Conservation (phyloP, 2,329 filamentous ascomycete species). For the Fusarium devonianum region DNA sequence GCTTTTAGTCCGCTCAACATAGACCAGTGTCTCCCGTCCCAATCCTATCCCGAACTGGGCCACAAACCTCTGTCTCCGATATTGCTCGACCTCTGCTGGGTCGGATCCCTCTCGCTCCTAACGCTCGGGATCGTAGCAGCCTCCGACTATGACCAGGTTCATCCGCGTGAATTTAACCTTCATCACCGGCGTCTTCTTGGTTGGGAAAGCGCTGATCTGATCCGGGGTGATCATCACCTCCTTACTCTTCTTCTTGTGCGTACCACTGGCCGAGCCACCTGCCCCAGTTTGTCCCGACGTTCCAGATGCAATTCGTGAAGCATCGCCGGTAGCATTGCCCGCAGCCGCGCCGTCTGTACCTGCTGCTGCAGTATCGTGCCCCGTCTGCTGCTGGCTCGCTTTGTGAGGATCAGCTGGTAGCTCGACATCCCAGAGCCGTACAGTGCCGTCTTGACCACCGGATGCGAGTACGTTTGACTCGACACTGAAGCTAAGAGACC, state of each 20-base stretch:
- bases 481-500: constrained; percentile 90
- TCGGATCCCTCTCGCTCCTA: constrained; percentile 40
- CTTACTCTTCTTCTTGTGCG: constrained; percentile 79
- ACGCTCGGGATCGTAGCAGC: constrained; percentile 67
- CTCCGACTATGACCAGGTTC: constrained; percentile 90
- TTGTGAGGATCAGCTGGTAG: constrained; percentile 71
- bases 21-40: constrained; percentile 11
- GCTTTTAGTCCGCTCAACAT: background rate
- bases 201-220: constrained; percentile 93
- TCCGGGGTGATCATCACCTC: constrained; percentile 90
- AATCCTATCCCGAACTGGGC: constrained; percentile 32
- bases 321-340: constrained; percentile 38
- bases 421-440: constrained; percentile 91
- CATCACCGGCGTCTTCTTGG: constrained; percentile 94
- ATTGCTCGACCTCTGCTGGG: constrained; percentile 15
- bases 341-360: constrained; percentile 51
- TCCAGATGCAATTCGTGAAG: constrained; percentile 40
- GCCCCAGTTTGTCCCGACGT: constrained; percentile 41
- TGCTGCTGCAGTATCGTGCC: constrained; percentile 52
- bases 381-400: constrained; percentile 56
- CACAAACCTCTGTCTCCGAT: constrained; percentile 21
- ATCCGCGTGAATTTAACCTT: constrained; percentile 93
- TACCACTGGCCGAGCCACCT: constrained; percentile 41
- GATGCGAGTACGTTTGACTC: constrained; percentile 92
- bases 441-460: constrained; percentile 89